Evolutionary conservation across 2,329 filamentous ascomycete genomes (phyloP).

Genomic region (Colletotrichum camelliae): DNA sequence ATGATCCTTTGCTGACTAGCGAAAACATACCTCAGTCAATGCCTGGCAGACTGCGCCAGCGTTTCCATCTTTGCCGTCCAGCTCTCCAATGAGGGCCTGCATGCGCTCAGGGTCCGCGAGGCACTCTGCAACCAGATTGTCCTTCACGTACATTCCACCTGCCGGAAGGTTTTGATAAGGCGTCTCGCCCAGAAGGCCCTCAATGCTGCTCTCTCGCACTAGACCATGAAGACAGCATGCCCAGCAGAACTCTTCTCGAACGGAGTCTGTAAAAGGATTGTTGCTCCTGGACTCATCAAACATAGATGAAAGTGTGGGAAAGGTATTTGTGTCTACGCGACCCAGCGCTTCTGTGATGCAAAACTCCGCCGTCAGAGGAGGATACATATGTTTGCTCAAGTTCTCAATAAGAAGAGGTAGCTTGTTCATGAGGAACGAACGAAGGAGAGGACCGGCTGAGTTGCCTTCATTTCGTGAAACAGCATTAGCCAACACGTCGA

Average conservation of each 20-base stretch:
- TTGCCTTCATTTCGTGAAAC: slow-evolving; percentile 70
- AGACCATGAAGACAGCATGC: slow-evolving; percentile 88
- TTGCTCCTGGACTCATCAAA: slow-evolving; percentile 64
- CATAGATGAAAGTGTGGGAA: slow-evolving; percentile 63
- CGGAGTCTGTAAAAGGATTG: slow-evolving; percentile 63
- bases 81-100: slow-evolving; percentile 77
- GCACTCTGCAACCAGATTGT: slow-evolving; percentile 80
- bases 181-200: slow-evolving; percentile 82
- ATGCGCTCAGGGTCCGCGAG: slow-evolving; percentile 76
- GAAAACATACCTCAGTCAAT: slow-evolving; percentile 65
- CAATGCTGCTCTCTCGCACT: slow-evolving; percentile 79
- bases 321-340: slow-evolving; percentile 83
- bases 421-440: slow-evolving; percentile 83
- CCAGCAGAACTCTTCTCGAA: slow-evolving; percentile 80
- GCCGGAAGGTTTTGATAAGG: slow-evolving; percentile 80
- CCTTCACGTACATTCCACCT: slow-evolving; percentile 77
- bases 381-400: slow-evolving; percentile 68
- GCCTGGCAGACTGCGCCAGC: slow-evolving; percentile 85
- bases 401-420: slow-evolving; percentile 60
- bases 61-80: slow-evolving; percentile 92
- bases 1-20: background rate
- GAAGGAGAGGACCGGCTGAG: slow-evolving; percentile 72
- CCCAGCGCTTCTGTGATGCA: slow-evolving; percentile 74
- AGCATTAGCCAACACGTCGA: slow-evolving; percentile 87
- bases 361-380: slow-evolving; percentile 77